These are phyloP conservation scores for Euphorbia tirucalli DNA, from an alignment of 345 rosid genomes.

Conservation along the genomic window DNA sequence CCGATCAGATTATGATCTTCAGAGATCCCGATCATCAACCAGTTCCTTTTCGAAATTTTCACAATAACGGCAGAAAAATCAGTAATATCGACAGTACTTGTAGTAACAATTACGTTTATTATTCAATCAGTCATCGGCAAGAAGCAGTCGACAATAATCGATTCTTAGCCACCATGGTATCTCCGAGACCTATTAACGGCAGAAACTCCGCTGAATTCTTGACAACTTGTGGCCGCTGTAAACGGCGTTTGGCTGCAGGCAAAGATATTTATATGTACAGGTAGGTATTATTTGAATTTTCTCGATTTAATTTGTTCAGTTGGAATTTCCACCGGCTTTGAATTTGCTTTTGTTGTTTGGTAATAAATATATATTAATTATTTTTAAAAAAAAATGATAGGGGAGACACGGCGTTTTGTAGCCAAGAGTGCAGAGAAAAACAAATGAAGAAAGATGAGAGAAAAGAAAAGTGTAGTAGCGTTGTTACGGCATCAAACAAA, in stretches of 20 bases:
- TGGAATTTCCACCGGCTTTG: no score
- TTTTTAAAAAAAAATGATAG: constrained; percentile 28
- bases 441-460: constrained; percentile 68
- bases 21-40: background rate
- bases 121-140: background rate
- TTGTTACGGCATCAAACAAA: no score
- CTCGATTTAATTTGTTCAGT: background rate
- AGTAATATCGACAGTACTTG: background rate
- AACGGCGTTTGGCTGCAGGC: constrained; percentile 54
- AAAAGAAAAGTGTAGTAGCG: constrained; percentile 32
- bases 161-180: constrained; percentile 41
- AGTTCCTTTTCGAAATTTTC: background rate
- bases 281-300: constrained; percentile 32
- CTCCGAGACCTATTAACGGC: constrained; percentile 36
- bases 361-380: no score
- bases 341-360: background rate
- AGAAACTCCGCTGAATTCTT: constrained; percentile 44
- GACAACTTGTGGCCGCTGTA: constrained; percentile 71
- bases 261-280: constrained; percentile 88
- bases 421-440: constrained; percentile 74
- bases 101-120: no score
- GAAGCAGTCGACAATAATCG: constrained; percentile 21
- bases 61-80: no score
- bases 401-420: constrained; percentile 88
- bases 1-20: constrained; percentile 25